Conservation (phyloP, 2,329 filamentous ascomycete genomes). For the Colletotrichum trifolii region DNA sequence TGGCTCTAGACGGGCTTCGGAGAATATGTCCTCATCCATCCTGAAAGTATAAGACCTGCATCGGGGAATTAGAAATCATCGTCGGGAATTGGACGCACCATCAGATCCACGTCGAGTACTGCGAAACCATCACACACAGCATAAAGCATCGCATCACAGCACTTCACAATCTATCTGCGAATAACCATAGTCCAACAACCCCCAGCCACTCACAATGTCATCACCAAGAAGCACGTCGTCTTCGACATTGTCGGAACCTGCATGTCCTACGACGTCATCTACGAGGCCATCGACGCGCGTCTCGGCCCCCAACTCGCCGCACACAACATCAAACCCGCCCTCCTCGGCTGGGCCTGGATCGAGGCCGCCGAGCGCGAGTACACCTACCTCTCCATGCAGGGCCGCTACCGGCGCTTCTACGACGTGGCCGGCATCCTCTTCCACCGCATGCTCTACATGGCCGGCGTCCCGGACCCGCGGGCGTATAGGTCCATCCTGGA, state of each 20-base stretch:
- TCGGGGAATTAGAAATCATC: no score
- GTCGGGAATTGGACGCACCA: no score
- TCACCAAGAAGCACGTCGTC: slow-evolving; percentile 54
- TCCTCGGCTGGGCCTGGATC: slow-evolving; percentile 60
- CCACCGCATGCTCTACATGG: slow-evolving; percentile 58
- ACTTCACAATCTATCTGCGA: no score
- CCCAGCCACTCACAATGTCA: slow-evolving; percentile 1
- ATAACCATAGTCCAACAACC: neutral
- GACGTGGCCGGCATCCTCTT: slow-evolving; percentile 57
- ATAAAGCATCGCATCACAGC: no score
- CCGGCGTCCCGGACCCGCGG: slow-evolving; percentile 54
- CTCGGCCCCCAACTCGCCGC: slow-evolving; percentile 54
- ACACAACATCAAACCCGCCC: slow-evolving; percentile 52
- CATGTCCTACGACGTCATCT: slow-evolving; percentile 58
- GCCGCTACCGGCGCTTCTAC: slow-evolving; percentile 54
- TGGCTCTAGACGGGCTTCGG: no score
- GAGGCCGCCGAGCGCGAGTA: slow-evolving; percentile 60
- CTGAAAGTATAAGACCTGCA: no score
- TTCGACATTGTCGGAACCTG: slow-evolving; percentile 66
- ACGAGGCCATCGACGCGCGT: slow-evolving; percentile 51
- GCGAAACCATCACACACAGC: no score
- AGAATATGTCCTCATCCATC: no score
- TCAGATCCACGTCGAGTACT: no score
- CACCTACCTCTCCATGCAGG: slow-evolving; percentile 58
- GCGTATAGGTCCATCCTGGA: slow-evolving; percentile 58